Conservation (phyloP, 257 asterid species). For the Nemophila menziesii region DNA sequence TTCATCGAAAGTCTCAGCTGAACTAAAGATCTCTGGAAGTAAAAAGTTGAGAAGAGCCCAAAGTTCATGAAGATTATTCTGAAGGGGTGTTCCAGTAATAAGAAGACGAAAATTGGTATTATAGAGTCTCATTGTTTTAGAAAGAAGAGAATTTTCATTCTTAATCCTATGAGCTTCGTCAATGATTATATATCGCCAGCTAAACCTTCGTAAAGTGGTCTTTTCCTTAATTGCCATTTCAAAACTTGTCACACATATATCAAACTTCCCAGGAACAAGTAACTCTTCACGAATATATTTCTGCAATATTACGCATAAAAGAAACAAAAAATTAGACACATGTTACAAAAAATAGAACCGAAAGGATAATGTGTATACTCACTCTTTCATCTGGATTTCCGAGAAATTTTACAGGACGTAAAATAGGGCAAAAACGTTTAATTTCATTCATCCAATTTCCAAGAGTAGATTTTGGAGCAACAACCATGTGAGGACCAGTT, state of each 20-base stretch:
- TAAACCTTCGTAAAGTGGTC: constrained; percentile 71
- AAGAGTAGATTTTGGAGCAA: constrained; percentile 97
- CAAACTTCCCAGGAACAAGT: constrained; percentile 96
- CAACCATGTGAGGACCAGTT: constrained; percentile 99
- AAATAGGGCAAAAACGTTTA: constrained; percentile 77
- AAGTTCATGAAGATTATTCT: constrained; percentile 99
- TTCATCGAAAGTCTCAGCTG: constrained; percentile 97
- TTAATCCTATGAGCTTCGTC: constrained; percentile 99
- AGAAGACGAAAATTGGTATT: constrained; percentile 87
- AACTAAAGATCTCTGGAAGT: constrained; percentile 98
- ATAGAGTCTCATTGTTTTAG: constrained; percentile 89
- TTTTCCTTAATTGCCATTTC: constrained; percentile 99
- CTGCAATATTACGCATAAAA: constrained; percentile 25
- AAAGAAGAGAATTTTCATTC: constrained; percentile 92
- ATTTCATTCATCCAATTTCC: constrained; percentile 99
- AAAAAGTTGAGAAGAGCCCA: constrained; percentile 96
- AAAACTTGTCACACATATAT: constrained; percentile 94
- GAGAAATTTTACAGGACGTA: constrained; percentile 92
- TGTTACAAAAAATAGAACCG: neutral
- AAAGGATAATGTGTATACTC: constrained; percentile 14
- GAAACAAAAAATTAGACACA: neutral
- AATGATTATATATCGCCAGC: constrained; percentile 96
- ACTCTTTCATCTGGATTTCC: constrained; percentile 99
- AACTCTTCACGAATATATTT: constrained; percentile 81
- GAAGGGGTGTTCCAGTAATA: constrained; percentile 97